Base-by-base conservation (phyloP, 163 green algal genomes). In the Trebouxiophyceae sp. region DNA sequence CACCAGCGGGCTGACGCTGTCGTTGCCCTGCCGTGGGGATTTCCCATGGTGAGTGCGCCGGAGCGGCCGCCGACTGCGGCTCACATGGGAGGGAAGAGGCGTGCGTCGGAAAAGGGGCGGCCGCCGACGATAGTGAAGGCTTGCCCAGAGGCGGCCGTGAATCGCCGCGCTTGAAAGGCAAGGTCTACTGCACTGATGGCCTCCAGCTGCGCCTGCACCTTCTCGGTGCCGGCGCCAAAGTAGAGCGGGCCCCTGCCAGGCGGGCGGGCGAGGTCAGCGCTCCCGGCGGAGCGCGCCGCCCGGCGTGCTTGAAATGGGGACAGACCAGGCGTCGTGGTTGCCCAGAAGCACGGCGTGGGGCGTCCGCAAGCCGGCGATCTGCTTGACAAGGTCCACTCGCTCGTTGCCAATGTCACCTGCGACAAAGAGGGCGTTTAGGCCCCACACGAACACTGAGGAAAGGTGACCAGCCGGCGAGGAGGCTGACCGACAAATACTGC, bases 251-350 rank as follows among this genome's bases (percentile, higher is more conserved):
- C 62, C 32, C n/a, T 29, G 19, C 4, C 31, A 2, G 50, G 44
- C 32, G 59, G 28, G 4, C 26, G 46, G 45, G 30, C 8, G 31
- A 23, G 54, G 62, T 6, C 6, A 29, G 23, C 32, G 28, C 19
- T 27, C 6, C 7, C 24, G 33, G 1, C 24, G 5, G 39, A 50
- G 39, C 39, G 19, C 39, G 12, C 12, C 12, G 39, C 19, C 12
- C 39, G 5, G 16, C 4, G 27, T 39, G 55, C 55, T 31, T 33
- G n/a, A n/a, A n/a, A n/a, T n/a, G n/a, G n/a, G n/a, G n/a, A n/a
- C n/a, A n/a, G n/a, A 87, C 84, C 82, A 91, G 0, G 83, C 82
- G 56, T 93, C 86, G 64, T 93, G 86, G 67, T 93, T 93, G 27
- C 86, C 86, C 7, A 93, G 67, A 2, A 89, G 78, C 24, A 87